These are phyloP conservation scores for Colletotrichum brevisporum DNA, from an alignment of 2,329 filamentous ascomycete species.

Conservation along the genomic window DNA sequence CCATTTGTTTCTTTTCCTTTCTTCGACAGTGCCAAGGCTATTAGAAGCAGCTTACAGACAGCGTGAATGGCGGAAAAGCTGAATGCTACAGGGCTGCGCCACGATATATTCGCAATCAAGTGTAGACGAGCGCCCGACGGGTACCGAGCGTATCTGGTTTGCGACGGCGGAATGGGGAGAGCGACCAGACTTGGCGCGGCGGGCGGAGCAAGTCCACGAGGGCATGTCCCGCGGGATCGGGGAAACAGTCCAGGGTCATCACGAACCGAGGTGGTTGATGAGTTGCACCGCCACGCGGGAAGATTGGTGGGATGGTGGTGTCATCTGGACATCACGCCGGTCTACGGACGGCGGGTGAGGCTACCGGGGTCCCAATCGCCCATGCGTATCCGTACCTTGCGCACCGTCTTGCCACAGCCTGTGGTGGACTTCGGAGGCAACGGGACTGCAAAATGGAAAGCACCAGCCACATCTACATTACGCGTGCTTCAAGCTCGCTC, in stretches of 20 bases:
- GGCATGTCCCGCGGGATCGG: not conserved
- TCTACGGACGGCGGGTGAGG: not conserved
- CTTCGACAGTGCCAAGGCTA: not conserved
- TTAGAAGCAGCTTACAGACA: too few species aligned
- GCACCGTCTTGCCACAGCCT: conserved; percentile 18
- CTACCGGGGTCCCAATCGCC: too few species aligned
- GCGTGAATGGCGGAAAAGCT: not conserved
- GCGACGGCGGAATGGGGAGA: not conserved
- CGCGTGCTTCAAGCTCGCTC: not conserved
- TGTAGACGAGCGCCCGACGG: conserved; percentile 2
- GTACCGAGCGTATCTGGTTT: not conserved
- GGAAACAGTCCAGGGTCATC: not conserved
- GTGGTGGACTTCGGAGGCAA: too few species aligned
- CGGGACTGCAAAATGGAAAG: not conserved
- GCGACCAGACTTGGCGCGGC: conserved; percentile 4
- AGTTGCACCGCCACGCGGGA: conserved; percentile 29
- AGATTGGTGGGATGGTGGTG: not conserved
- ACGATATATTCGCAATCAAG: conserved; percentile 17
- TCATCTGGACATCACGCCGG: conserved; percentile 10
- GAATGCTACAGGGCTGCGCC: conserved; percentile 25
- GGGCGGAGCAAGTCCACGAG: conserved; percentile 24
- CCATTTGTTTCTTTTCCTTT: too few species aligned
- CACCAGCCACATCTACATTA: conserved; percentile 21
- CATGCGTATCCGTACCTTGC: too few species aligned
- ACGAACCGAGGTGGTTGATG: not conserved